Evolutionary conservation across 176 grass and related monocot species (phyloP).

Genomic region (Phoenix roebelenii): DNA sequence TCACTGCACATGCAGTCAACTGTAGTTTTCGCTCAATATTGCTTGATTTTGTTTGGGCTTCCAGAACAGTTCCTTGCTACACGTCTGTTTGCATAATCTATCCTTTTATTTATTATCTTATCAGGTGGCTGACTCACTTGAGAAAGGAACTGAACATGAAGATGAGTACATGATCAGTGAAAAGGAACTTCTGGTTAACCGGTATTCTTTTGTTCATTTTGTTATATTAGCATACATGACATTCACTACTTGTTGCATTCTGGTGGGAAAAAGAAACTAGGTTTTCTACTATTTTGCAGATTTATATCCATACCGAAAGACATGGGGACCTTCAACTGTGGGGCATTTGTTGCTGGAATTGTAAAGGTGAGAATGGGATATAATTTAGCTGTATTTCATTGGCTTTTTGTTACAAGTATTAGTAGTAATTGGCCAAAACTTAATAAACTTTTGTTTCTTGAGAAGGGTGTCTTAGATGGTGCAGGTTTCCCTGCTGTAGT

Average conservation of each 20-base stretch:
- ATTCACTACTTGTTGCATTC: too few relatives aligned
- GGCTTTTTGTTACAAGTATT: too few relatives aligned
- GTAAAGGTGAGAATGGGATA: conserved; percentile 45
- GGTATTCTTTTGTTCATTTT: conserved; percentile 32
- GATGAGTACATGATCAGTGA: conserved; percentile 99
- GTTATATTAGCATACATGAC: not conserved
- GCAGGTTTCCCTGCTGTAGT: conserved; percentile 85
- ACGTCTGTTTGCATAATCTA: too few relatives aligned
- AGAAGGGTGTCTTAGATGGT: conserved; percentile 76
- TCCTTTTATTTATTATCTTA: conserved; percentile 21
- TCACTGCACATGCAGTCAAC: too few relatives aligned
- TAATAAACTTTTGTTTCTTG: not conserved
- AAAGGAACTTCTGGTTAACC: conserved; percentile 94
- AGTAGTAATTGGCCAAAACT: not conserved
- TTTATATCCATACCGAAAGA: conserved; percentile 98
- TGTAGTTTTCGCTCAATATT: too few relatives aligned
- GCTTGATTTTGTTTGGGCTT: too few relatives aligned
- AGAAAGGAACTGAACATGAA: conserved; percentile 99
- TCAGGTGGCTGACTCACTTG: conserved; percentile 92
- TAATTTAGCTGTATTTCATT: too few relatives aligned
- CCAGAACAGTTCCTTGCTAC: too few relatives aligned
- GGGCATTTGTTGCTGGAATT: conserved; percentile 94
- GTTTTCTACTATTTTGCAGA: conserved; percentile 25
- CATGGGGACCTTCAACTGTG: conserved; percentile 97
- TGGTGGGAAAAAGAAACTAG: too few relatives aligned